A percentile compares a stretch with the other conserved stretches of the same genome.
Conservation (phyloP, 768 basidiomycete species). For the Auriculariales sp. region DNA sequence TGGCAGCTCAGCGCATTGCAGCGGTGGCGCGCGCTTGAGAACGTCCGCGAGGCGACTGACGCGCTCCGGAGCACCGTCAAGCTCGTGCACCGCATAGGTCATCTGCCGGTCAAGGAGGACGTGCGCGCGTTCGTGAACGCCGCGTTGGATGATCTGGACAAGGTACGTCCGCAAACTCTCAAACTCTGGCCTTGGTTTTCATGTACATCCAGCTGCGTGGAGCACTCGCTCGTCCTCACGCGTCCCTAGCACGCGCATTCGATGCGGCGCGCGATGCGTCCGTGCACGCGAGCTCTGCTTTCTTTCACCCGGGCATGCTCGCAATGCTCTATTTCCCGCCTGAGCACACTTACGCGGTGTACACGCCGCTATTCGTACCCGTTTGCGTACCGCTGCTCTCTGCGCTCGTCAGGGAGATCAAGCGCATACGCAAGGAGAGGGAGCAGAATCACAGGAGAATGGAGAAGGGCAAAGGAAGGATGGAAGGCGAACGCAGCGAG, state of each 20-base stretch:
- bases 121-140: constrained; percentile 60
- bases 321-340: constrained; percentile 93
- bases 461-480: constrained; percentile 1
- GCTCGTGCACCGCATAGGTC: constrained; percentile 70
- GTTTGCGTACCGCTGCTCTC: constrained; percentile 71
- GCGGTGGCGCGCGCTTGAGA: constrained; percentile 56
- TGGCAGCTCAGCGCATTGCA: constrained; percentile 79
- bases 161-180: constrained; percentile 34
- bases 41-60: constrained; percentile 48
- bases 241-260: constrained; percentile 51
- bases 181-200: constrained; percentile 18
- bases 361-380: constrained; percentile 88
- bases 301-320: constrained; percentile 95
- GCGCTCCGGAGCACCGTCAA: constrained; percentile 73
- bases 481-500: background rate
- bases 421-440: constrained; percentile 35
- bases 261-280: constrained; percentile 51
- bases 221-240: constrained; percentile 44
- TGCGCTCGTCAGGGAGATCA: constrained; percentile 57
- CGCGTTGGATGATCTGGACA: constrained; percentile 57
- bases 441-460: constrained; percentile 2
- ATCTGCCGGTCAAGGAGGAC: constrained; percentile 79
- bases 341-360: constrained; percentile 95
- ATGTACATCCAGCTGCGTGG: background rate
- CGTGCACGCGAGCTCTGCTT: constrained; percentile 36